These are phyloP conservation scores for Furcasterigmium furcatum DNA, from an alignment of 2,329 filamentous ascomycete species.

Conservation along the genomic window DNA sequence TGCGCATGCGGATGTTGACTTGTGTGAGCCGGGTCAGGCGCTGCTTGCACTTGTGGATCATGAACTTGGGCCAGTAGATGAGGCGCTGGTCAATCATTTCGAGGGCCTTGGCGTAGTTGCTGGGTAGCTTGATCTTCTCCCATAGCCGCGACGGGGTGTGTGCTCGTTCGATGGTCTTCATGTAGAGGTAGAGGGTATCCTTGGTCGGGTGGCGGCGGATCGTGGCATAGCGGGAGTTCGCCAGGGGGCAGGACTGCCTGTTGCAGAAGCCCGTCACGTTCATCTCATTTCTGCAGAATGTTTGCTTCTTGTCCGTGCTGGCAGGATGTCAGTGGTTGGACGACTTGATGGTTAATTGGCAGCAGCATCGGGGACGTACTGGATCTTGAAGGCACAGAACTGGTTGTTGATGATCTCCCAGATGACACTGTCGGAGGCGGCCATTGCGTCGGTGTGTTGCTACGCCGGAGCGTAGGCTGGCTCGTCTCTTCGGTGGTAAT, in stretches of 20 bases:
- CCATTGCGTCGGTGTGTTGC: conserved; percentile 50
- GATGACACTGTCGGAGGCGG: conserved; percentile 85
- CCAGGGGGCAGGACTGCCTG: conserved; percentile 83
- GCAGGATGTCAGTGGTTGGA: too few relatives aligned
- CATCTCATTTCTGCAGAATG: conserved; percentile 94
- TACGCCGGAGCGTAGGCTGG: background rate
- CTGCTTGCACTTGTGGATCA: conserved; percentile 95
- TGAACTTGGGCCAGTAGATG: conserved; percentile 92
- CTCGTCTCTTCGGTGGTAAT: background rate
- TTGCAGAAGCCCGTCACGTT: conserved; percentile 83
- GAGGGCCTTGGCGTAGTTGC: conserved; percentile 87
- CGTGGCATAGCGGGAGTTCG: conserved; percentile 90
- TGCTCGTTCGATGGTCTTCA: conserved; percentile 88
- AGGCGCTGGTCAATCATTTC: conserved; percentile 81
- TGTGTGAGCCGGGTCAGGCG: conserved; percentile 88
- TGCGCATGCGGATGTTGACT: conserved; percentile 77
- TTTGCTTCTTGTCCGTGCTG: conserved; percentile 81
- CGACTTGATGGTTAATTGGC: background rate
- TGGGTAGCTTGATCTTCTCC: conserved; percentile 87
- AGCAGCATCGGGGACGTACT: conserved; percentile 46
- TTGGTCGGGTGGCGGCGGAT: conserved; percentile 80
- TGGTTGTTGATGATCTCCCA: conserved; percentile 97
- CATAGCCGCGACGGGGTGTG: conserved; percentile 90
- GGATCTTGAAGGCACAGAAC: conserved; percentile 93
- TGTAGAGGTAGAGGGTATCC: conserved; percentile 87